These are phyloP conservation scores for Nigrograna mackinnonii DNA, from an alignment of 2,329 filamentous ascomycete species.

Conservation along the genomic window DNA sequence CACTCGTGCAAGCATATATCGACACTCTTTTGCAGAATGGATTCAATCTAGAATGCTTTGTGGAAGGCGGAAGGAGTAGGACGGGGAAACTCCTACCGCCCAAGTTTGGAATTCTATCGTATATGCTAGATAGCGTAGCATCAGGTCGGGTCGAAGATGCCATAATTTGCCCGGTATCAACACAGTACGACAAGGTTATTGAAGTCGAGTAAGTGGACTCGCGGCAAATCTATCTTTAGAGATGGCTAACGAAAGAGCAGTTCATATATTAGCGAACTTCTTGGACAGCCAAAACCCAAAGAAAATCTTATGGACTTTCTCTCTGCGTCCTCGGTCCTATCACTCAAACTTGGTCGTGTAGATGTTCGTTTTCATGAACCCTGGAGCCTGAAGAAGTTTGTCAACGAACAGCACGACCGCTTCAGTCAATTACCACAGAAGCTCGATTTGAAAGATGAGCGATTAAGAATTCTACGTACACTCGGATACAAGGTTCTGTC, in stretches of 20 bases:
- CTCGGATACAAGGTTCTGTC: constrained; percentile 90
- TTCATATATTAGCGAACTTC: constrained; percentile 90
- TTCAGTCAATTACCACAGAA: constrained; percentile 46
- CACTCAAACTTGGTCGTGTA: constrained; percentile 84
- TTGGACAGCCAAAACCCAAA: constrained; percentile 93
- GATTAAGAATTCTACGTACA: constrained; percentile 77
- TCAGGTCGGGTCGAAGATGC: constrained; percentile 88
- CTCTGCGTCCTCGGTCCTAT: constrained; percentile 85
- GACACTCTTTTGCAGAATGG: constrained; percentile 89
- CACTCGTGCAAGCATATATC: constrained; percentile 94
- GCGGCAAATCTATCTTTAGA: not conserved
- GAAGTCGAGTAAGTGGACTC: constrained; percentile 65
- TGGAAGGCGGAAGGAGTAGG: constrained; percentile 91
- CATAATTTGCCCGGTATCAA: constrained; percentile 93
- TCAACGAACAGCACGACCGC: constrained; percentile 73
- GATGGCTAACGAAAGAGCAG: constrained; percentile 32
- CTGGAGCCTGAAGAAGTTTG: constrained; percentile 85
- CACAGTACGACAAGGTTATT: constrained; percentile 98
- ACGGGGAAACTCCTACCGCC: constrained; percentile 93
- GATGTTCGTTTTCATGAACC: constrained; percentile 96
- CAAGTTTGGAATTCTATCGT: constrained; percentile 93
- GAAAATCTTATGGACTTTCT: constrained; percentile 91
- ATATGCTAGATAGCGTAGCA: constrained; percentile 86
- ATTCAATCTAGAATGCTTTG: constrained; percentile 96
- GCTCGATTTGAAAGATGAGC: constrained; percentile 47